These are phyloP conservation scores for Raddia distichophylla DNA, from an alignment of 176 grass and related monocot genomes.

Conservation along the genomic window DNA sequence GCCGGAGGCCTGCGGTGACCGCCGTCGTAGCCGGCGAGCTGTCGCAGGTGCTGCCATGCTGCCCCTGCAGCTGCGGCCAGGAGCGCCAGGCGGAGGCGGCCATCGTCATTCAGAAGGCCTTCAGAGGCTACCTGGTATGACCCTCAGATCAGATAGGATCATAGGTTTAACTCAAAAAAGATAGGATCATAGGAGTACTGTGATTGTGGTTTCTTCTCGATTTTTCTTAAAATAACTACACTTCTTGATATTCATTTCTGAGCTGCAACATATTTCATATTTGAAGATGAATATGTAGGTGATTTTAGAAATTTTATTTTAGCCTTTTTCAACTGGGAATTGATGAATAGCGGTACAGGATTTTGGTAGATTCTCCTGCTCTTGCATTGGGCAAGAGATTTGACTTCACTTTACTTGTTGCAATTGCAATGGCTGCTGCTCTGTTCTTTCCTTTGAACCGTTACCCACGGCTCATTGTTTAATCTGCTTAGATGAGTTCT, in stretches of 20 bases:
- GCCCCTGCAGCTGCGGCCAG: constrained; percentile 35
- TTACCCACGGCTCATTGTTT: constrained; percentile 32
- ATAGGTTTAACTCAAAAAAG: too few species aligned
- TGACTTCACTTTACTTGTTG: constrained; percentile 28
- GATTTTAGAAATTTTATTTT: constrained; percentile 1
- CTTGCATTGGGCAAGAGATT: constrained; percentile 44
- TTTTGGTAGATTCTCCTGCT: constrained; percentile 36
- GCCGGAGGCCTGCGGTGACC: constrained; percentile 38
- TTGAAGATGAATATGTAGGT: not conserved
- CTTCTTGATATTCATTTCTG: not conserved
- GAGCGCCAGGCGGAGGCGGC: constrained; percentile 48
- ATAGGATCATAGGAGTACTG: too few species aligned
- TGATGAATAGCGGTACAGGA: not conserved
- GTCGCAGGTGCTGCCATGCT: constrained; percentile 38
- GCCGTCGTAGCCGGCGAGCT: constrained; percentile 52
- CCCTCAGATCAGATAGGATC: too few species aligned
- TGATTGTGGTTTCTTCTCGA: not conserved
- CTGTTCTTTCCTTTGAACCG: constrained; percentile 24
- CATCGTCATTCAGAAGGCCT: constrained; percentile 75
- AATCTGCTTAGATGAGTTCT: constrained; percentile 12
- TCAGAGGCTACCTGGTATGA: constrained; percentile 78
- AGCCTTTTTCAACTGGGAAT: not conserved
- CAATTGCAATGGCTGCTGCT: not conserved
- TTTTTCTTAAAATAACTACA: not conserved
- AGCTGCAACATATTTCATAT: not conserved